Base-by-base conservation (phyloP, 345 rosid genomes). In the Aquilaria yunnanensis region DNA sequence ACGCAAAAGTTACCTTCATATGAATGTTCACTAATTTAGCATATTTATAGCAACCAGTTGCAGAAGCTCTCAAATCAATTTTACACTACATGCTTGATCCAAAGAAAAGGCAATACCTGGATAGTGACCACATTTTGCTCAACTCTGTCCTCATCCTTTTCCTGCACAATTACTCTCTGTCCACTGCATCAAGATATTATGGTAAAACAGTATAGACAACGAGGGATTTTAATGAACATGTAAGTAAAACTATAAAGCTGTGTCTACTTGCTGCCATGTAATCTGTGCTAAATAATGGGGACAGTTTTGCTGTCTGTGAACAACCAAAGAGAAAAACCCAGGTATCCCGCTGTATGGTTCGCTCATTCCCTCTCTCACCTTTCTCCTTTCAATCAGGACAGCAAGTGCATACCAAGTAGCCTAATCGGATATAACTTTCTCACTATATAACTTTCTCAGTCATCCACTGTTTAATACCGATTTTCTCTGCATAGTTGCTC, bases 391-490 rank as follows among this genome's bases (percentile, higher is more conserved):
- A 37, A 37, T 5, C 43, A 37, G 43, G 2, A 37, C 8, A 37
- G 43, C 43, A 37, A 37, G 43, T 9, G 8, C 8, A 5, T 37
- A 37, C 8, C 43, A 37, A 3, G 7, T 37, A 37, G 43, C 5
- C 7, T 37, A 37, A 37, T 37, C 43, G 8, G 43, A 37, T 37
- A 9, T 9, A 37, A 37, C 43, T 37, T 5, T 9, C 2, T 9
- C 1, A 0, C 43, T 37, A 37, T 37, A 5, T 9, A 9, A 37
- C 43, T n/a, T 93, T 93, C 72, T 90, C 98, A 14, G 84, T 92
- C 96, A 93, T 87, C 98, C 97, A 93, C 56, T 76, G 73, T 78
- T 86, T 90, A 62, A 90, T 56, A 57, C 97, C 98, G 29, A 87
- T 67, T 71, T 70, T 90, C 80, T 93, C 98, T 0, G 97, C 85